Percentiles rank a stretch among this genome's conserved stretches.
Conservation (phyloP, 176 grass and related monocot genomes). For the sorghum (Sorghum bicolor) region Sorghum_bicolor_NCBIv3 NC_012875.2:47744001-47744500, state of each 20-base stretch:
- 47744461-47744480: not conserved
- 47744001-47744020: not conserved
- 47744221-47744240: not conserved
- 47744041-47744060: not conserved
- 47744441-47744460: not conserved
- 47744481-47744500: no score
- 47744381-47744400: not conserved
- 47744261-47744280: no score
- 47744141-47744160: not conserved
- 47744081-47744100: not conserved
- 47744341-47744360: not conserved
- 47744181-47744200: not conserved
- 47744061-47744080: constrained; percentile 11
- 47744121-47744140: not conserved
- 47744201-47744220: not conserved
- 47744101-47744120: constrained; percentile 9
- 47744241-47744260: not conserved
- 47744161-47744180: not conserved
- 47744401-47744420: not conserved
- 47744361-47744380: not conserved
- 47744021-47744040: no score
- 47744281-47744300: not conserved
- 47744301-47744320: not conserved
- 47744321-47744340: not conserved
- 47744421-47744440: not conserved